phyloP scores from a whole-genome alignment of 306 rosid species.

The Vigna nakashimae region DNA sequence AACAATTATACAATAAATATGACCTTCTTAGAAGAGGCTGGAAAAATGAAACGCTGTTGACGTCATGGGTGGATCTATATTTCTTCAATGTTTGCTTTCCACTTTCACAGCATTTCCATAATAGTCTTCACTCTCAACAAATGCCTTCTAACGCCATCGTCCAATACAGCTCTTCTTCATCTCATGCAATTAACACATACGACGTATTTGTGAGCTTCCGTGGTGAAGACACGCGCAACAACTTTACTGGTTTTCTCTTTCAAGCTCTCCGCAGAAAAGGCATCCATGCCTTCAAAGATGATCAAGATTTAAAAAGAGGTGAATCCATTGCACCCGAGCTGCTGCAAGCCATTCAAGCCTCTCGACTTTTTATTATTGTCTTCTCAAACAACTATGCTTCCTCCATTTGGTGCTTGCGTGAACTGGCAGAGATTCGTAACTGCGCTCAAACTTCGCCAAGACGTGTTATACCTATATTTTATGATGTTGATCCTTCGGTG shows the following conservation, averaged over 20 bases:
- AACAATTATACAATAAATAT: too few relatives aligned
- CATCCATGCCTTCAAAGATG: neutral
- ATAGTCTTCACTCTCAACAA: too few relatives aligned
- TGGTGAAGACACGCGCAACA: neutral
- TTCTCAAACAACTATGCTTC: neutral
- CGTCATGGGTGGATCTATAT: too few relatives aligned
- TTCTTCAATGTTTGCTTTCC: too few relatives aligned
- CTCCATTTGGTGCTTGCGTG: slow-evolving; percentile 1
- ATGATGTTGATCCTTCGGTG: neutral
- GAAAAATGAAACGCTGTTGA: too few relatives aligned
- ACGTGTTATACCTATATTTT: neutral
- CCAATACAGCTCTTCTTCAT: too few relatives aligned
- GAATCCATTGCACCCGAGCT: neutral
- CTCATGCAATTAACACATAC: too few relatives aligned
- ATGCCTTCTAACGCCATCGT: too few relatives aligned
- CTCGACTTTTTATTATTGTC: neutral
- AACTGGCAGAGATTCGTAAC: neutral
- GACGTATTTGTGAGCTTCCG: neutral
- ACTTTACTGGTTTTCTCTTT: neutral
- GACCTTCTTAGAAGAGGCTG: too few relatives aligned
- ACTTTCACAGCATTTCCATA: too few relatives aligned
- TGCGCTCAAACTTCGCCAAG: neutral
- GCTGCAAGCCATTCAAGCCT: neutral
- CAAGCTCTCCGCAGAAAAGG: neutral
- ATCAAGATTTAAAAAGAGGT: neutral